Evolutionary conservation across 148 eudicot genomes (phyloP), one percentile per base, ranked within the genome.

Genomic region (Rhododendron mucronatum): DNA sequence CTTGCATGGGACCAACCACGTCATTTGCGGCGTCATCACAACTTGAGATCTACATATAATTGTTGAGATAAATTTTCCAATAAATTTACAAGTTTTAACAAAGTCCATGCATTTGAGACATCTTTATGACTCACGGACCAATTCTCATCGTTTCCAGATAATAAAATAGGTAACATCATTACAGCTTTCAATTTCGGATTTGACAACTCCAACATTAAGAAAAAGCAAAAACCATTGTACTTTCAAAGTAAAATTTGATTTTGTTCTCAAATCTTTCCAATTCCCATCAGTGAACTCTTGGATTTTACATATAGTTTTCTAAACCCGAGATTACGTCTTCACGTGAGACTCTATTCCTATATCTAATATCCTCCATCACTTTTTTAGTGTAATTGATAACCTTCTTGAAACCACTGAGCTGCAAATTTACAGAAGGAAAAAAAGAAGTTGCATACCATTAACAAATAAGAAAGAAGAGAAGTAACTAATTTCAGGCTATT

Each of bases 351-450:
- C 94, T 86, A 88, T 86, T 97, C 88, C 99, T 93, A 84, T 94
- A 95, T 89, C 88, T 95, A 61, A 94, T 94, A 89, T 95, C 98
- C 85, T 97, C 98, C 83, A 78, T 91, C 80, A 93, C 96, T 84
- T 89, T 95, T 88, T 97, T 97, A 83, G 93, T 94, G 88, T 97
- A 97, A 87, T 97, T 97, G 84, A 97, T 81, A 39, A 97, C 93
- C 94, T 97, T 97, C 94, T 95, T 97, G 88, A 94, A 97, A 84
- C 98, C 99, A 93, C 98, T 95, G 47, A 97, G 95, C 98, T 97
- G 96, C 90, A 90, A 80, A 82, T 85, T 74, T 45, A 88, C 41
- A 41, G 79, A 82, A 84, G 55, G 53, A 30, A 23, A 2, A 50
- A 28, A n/a, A 45, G 86, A 23, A 28, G 85, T 35, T 69, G 18